Base-by-base conservation (phyloP, 495 filamentous ascomycete species). In the Opeltia flavorubescens region DNA sequence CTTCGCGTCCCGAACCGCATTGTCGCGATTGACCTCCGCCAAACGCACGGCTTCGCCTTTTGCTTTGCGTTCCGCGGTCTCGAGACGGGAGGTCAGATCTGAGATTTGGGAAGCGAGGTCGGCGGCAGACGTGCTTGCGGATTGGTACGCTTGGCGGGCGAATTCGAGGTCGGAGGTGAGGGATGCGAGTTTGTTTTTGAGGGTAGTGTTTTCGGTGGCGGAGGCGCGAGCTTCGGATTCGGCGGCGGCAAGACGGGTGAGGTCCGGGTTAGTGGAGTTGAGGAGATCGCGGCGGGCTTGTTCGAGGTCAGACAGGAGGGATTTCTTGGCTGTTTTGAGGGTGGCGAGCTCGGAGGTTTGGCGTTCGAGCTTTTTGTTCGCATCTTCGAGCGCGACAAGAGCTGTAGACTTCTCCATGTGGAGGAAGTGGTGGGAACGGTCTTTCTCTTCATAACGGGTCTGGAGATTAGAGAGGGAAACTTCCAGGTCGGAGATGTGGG, bases 71-170 rank as follows among this genome's bases (percentile, higher is more conserved):
- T 66, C 62, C 18, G 83, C 62, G 0, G 58, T 53, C 20, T 65
- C 67, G 28, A 76, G 69, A 30, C 67, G 62, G 8, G 54, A 55
- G 29, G 63, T 57, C 9, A 83, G 65, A n/a, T 60, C 60, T 9
- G 65, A 58, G 30, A 69, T 65, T 59, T 83, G 76, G 20, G 60
- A 62, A 13, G 58, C 58, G 15, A 74, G 60, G 31, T 77, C 71
- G 13, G 61, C 65, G 8, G 70, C 70, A 0, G 63, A 61, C 13
- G 63, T 76, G 12, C 79, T 82, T 0, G 78, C 77, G 28, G 68
- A 64, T 44, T 85, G 79, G 49, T 86, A 87, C 28, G 73, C 66
- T 15, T 69, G 64, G 36, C 78, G 72, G 28, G 66, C 66, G 57
- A 78, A 86, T 12, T 83, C 81, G 20, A 62, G 53, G 11, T 80